Percentiles rank a stretch among this genome's conserved stretches.
Evolutionary conservation across 1,284 basidiomycete genomes (phyloP).

Genomic region (Rhodotorula sp.): DNA sequence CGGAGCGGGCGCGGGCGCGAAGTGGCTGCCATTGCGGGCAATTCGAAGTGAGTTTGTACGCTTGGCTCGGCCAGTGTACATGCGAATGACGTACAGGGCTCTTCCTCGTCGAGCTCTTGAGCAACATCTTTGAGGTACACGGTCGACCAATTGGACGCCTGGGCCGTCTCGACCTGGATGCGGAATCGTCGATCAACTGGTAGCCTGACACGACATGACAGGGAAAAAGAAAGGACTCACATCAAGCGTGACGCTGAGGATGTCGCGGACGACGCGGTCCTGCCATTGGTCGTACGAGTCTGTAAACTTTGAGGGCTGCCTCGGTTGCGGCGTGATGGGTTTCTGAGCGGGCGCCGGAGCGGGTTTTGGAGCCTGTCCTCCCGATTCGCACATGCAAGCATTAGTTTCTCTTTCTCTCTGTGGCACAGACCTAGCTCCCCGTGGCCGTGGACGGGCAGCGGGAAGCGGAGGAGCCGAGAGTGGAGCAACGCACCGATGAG

Average conservation of each 20-base stretch:
- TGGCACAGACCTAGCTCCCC: too few relatives aligned
- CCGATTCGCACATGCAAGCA: background rate
- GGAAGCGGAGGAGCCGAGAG: background rate
- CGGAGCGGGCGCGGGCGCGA: conserved; percentile 49
- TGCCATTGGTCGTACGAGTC: conserved; percentile 43
- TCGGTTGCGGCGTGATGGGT: conserved; percentile 4
- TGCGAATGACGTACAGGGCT: conserved; percentile 52
- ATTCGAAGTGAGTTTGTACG: conserved; percentile 23
- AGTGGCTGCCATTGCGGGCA: conserved; percentile 12
- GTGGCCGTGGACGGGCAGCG: background rate
- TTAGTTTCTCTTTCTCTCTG: too few relatives aligned
- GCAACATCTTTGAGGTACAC: conserved; percentile 81
- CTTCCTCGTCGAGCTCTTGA: conserved; percentile 68
- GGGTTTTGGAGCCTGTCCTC: background rate
- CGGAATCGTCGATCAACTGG: conserved; percentile 4
- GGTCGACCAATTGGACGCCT: conserved; percentile 65
- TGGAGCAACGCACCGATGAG: background rate
- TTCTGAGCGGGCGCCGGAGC: background rate
- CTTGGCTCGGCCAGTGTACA: conserved; percentile 13
- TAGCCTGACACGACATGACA: conserved; percentile 19
- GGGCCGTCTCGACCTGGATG: conserved; percentile 65
- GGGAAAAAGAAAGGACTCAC: conserved; percentile 55
- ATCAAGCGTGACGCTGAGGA: conserved; percentile 65
- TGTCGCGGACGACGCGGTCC: conserved; percentile 33
- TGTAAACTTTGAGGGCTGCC: conserved; percentile 22